Base-by-base conservation (phyloP, 202 grass and related monocot species). In the Zizania palustris region DNA sequence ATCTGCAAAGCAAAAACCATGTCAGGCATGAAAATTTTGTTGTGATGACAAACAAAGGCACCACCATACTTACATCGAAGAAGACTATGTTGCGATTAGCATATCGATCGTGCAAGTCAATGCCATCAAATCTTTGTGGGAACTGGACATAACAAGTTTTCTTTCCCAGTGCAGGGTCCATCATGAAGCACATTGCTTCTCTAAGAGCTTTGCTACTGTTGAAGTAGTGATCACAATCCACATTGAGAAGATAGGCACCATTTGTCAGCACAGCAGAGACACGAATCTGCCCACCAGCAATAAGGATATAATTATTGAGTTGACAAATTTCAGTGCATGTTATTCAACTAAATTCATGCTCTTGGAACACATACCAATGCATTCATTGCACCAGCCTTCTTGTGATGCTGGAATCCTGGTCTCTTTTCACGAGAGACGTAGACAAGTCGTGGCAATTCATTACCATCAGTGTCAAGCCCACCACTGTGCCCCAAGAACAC, bases 381-480 rank as follows among this genome's bases (percentile, higher is more conserved):
- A 89, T 99, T 99, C 96, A 99, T 99, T 68, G 96, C 81, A 91
- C 96, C 96, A 55, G 96, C 96, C 64, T 99, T 99, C 72, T 99
- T 99, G 84, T 99, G 96, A 86, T 99, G 96, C 83, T 99, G 92
- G 43, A 96, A 99, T 11, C 96, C 96, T 78, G 96, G 96, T 69
- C 96, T 86, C 90, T 99, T 99, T 86, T 99, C 96, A 96, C 96
- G 96, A 90, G 96, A 99, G 51, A 96, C 92, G 68, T 99, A 99
- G 33, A 99, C 92, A 85, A 99, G 96, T 38, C 96, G 84, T 33
- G 96, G 96, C 46, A 99, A 83, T 35, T 99, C 96, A 68, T 99
- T 99, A 21, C 96, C 96, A 69, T 99, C 96, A 43, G 92, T 93
- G 85, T 99, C 96, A 85, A 99, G 87, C 54, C 92, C 96, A 70